Conservation (phyloP, 306 rosid genomes). For the Castanea mollissima region DNA sequence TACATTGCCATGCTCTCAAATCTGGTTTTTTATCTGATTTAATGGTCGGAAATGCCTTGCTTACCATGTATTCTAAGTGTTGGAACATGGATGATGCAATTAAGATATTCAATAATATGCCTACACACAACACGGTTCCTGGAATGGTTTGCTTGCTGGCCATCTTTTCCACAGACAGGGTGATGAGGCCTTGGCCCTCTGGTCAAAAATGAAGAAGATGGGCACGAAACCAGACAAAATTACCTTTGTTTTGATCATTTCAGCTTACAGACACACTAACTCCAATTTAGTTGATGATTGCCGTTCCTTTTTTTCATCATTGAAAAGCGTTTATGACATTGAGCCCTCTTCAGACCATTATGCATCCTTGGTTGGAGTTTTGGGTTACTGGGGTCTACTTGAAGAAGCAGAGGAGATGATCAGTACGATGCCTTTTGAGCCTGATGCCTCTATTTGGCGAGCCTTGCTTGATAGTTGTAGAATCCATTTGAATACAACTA, state of each 20-base stretch:
- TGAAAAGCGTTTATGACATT: constrained; percentile 49
- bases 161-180: constrained; percentile 71
- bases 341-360: constrained; percentile 65
- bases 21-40: constrained; percentile 51
- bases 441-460: constrained; percentile 66
- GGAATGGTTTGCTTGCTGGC: constrained; percentile 80
- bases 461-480: constrained; percentile 79
- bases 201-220: constrained; percentile 67
- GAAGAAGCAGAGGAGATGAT: constrained; percentile 80
- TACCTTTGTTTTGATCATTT: constrained; percentile 61
- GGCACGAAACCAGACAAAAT: constrained; percentile 59
- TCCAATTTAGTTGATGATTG: constrained; percentile 66
- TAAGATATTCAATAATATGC: constrained; percentile 47
- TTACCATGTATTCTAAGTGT: constrained; percentile 85
- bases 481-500: constrained; percentile 42
- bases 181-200: constrained; percentile 59
- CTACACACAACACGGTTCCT: constrained; percentile 59
- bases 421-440: constrained; percentile 57
- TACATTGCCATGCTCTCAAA: constrained; percentile 64
- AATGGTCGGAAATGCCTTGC: constrained; percentile 67
- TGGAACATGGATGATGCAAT: constrained; percentile 69
- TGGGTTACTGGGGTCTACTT: constrained; percentile 80
- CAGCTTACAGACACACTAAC: constrained; percentile 64
- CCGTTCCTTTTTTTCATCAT: constrained; percentile 51
- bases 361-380: constrained; percentile 71